Evolutionary conservation across 2,329 filamentous ascomycete genomes (phyloP), one percentile per base, ranked within the genome.

Genomic region (Lachnellula arida): DNA sequence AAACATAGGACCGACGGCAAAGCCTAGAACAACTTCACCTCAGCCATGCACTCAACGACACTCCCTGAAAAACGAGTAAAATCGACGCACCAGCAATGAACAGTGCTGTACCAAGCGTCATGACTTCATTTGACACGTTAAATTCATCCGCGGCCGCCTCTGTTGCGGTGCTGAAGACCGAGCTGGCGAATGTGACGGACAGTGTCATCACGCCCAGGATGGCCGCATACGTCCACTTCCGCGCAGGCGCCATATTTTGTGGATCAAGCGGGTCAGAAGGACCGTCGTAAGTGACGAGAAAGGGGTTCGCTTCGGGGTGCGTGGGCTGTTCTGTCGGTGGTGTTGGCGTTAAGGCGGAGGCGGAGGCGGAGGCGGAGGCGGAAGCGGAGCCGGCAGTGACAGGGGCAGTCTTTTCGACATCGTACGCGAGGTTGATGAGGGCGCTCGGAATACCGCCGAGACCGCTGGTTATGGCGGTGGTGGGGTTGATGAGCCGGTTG

Each of bases 51-150:
- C 19, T 19, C 19, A 19, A 19, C 19, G 19, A 19, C 19, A 19
- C 19, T 49, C 11, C 17, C 40, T 25, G 11, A 52, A 15, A 17
- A 42, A n/a, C 1, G 7, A 17, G 6, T 15, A 42, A 17, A 42
- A 7, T 15, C 39, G 14, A 14, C 9, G 63, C 61, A 37, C 58
- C 55, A n/a, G 54, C 60, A 51, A 37, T 73, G 66, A 57, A 65
- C 11, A 60, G 53, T 11, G 73, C 74, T 12, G 89, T 82, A 54
- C 86, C 83, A 49, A 91, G 85, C 0, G 82, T 78, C 0, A 78
- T 79, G 1, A 89, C 73, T 64, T 39, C 72, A 8, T 60, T 57
- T n/a, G 59, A 60, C 8, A 68, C 63, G 3, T 49, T 46, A 44
- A 59, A 68, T 4, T 59, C 25, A 32, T 59, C 55, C 17, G 65